A percentile compares a stretch with the other conserved stretches of the same genome.
Conservation (phyloP, 495 filamentous ascomycete species). For the Hapsidospora chrysogenum region DNA sequence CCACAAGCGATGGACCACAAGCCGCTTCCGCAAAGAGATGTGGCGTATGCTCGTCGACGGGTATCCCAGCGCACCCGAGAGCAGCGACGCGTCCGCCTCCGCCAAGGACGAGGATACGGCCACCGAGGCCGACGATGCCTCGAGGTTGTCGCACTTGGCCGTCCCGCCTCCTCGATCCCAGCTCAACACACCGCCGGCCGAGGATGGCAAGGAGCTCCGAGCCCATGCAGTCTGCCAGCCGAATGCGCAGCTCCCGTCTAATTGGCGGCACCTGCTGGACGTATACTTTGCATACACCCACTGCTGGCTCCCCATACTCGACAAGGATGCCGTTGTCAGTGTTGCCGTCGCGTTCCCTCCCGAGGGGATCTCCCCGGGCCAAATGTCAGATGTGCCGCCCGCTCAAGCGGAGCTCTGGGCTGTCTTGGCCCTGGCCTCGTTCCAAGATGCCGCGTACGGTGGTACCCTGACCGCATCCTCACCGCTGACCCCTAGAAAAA, state of each 20-base stretch:
- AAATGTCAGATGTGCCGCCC: too few species aligned
- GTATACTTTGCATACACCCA: constrained; percentile 59
- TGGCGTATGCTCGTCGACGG: constrained; percentile 39
- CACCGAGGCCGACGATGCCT: too few species aligned
- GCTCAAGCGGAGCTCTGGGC: constrained; percentile 45
- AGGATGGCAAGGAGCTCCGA: too few species aligned
- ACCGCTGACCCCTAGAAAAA: constrained; percentile 19
- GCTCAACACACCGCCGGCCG: too few species aligned
- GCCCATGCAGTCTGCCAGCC: too few species aligned
- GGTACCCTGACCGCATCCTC: neutral
- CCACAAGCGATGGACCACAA: constrained; percentile 41
- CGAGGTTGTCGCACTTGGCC: too few species aligned
- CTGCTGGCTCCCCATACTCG: constrained; percentile 55
- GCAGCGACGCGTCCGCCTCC: neutral
- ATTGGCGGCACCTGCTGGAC: constrained; percentile 50
- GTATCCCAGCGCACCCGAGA: constrained; percentile 20
- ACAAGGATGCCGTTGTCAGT: constrained; percentile 47
- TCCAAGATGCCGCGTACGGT: constrained; percentile 17
- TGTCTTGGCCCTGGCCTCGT: constrained; percentile 36
- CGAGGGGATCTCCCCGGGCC: too few species aligned
- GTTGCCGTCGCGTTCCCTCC: too few species aligned
- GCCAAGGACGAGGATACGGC: constrained; percentile 18
- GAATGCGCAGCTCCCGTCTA: constrained; percentile 41
- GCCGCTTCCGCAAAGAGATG: constrained; percentile 31
- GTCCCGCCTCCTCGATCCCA: too few species aligned